Conservation (phyloP, 1,139 yeast species). For the Entelexis sorbosivorans region DNA sequence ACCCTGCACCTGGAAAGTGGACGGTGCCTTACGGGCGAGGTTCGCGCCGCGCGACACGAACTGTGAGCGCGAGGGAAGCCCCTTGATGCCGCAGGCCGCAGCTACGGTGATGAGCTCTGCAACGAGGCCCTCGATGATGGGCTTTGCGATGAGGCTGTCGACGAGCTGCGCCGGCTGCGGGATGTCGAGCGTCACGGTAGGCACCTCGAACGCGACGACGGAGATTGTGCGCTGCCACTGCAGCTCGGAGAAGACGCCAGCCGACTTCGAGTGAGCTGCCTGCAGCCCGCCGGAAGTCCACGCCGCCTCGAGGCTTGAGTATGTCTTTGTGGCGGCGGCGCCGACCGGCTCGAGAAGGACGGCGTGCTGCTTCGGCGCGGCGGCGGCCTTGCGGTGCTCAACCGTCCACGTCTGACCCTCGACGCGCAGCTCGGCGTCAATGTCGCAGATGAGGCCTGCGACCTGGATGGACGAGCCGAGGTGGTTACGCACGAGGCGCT, state of each 20-base stretch:
- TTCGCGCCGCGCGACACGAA: slow-evolving; percentile 35
- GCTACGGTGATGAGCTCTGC: slow-evolving; percentile 64
- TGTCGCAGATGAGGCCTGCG: slow-evolving; percentile 24
- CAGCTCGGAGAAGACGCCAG: slow-evolving; percentile 37
- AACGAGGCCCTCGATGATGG: slow-evolving; percentile 67
- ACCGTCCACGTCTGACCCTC: slow-evolving; percentile 13
- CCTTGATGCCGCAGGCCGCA: slow-evolving; percentile 56
- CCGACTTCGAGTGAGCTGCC: slow-evolving; percentile 34
- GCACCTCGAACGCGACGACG: slow-evolving; percentile 63
- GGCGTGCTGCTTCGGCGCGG: not conserved
- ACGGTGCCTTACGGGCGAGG: slow-evolving; percentile 33
- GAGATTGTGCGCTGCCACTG: slow-evolving; percentile 85
- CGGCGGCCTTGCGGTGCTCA: slow-evolving; percentile 9
- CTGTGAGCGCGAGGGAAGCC: slow-evolving; percentile 19
- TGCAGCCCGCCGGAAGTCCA: slow-evolving; percentile 19
- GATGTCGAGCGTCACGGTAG: slow-evolving; percentile 61
- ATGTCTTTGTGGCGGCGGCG: not conserved
- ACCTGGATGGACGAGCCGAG: slow-evolving; percentile 25
- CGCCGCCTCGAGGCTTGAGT: slow-evolving; percentile 17
- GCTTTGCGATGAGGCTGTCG: slow-evolving; percentile 68
- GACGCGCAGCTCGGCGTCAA: slow-evolving; percentile 20
- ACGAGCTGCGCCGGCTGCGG: slow-evolving; percentile 49
- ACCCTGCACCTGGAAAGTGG: slow-evolving; percentile 28
- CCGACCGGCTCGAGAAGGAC: slow-evolving; percentile 21
- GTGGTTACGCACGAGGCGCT: slow-evolving; percentile 25